These are phyloP conservation scores for Clonostachys rosea DNA, from an alignment of 2,329 filamentous ascomycete genomes.

Conservation along the genomic window DNA sequence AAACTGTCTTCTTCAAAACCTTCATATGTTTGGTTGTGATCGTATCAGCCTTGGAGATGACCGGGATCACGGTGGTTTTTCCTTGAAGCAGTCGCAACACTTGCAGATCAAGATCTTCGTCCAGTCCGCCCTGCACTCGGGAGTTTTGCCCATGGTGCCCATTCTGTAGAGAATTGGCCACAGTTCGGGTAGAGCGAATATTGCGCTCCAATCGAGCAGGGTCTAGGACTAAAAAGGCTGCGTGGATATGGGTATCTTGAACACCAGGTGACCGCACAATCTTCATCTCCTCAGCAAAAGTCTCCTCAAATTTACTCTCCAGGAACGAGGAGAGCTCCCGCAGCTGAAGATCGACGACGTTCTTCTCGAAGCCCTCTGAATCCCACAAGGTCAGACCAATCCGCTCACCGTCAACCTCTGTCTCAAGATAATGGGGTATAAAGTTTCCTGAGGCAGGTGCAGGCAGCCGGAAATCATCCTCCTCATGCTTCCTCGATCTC, in stretches of 20 bases:
- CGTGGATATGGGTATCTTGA: conserved; percentile 96
- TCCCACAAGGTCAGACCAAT: conserved; percentile 95
- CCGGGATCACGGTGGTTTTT: conserved; percentile 92
- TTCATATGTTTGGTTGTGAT: conserved; percentile 94
- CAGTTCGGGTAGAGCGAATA: conserved; percentile 60
- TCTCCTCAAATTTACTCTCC: conserved; percentile 98
- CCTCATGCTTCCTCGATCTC: conserved; percentile 50
- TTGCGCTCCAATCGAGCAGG: conserved; percentile 81
- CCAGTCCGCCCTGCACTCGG: conserved; percentile 62
- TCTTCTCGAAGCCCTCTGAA: conserved; percentile 91
- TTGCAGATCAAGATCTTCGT: conserved; percentile 87
- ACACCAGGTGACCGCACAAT: conserved; percentile 88
- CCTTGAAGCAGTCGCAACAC: conserved; percentile 82
- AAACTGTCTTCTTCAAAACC: conserved; percentile 85
- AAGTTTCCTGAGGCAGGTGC: conserved; percentile 63
- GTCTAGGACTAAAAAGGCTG: conserved; percentile 88
- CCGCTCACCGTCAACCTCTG: conserved; percentile 87
- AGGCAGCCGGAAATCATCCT: conserved; percentile 53
- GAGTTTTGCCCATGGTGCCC: conserved; percentile 30
- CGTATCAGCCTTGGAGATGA: conserved; percentile 95
- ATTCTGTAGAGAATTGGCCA: conserved; percentile 28
- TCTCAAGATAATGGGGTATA: conserved; percentile 85
- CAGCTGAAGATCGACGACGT: conserved; percentile 89
- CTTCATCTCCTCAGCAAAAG: conserved; percentile 96
- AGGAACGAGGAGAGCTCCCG: conserved; percentile 88